Base-by-base conservation (phyloP, 2,329 filamentous ascomycete species). In the Cercospora citrullina region DNA sequence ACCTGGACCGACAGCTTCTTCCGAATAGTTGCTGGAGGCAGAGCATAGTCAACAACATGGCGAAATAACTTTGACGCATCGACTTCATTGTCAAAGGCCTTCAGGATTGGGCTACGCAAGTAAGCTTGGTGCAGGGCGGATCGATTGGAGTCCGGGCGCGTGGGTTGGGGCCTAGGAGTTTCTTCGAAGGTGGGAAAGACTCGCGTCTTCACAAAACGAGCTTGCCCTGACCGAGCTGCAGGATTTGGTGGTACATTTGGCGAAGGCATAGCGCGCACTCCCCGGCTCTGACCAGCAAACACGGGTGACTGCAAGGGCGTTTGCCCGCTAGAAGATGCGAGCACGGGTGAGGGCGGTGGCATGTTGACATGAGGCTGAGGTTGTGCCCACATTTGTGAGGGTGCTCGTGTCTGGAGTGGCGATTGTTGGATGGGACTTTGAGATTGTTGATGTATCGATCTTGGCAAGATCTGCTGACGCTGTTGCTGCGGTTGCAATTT, bases 61-160 rank as follows among this genome's bases (percentile, higher is more conserved):
- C 90, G 87, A 73, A 90, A 91, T 62, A 86, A 79, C 5, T 57
- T 69, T 4, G 64, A 62, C 8, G 57, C 57, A 12, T 45, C 55
- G 23, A 59, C 23, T 2, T 36, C 21, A 14, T 67, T 10, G 8
- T 71, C 45, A 18, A 57, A 61, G 18, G 67, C 62, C 1, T 60
- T 59, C 30, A 86, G 80, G 0, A 80, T 71, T 4, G 87, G 87
- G 71, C 84, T 87, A 26, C 83, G 83, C 30, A 89, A 79, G 73
- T 87, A 81, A 55, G 84, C 83, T 76, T 89, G 86, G 72, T 90
- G 88, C 7, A 90, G 79, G n/a, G 82, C 84, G 30, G 80, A 81
- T 7, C 80, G 74, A 26, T 78, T 76, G 21, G 86, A 83, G 66
- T 84, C 79, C 4, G 84, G 81, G 26, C 79, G 74, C 10, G 79